Conservation (phyloP, 2,329 filamentous ascomycete genomes). For the Dactylonectria macrodidyma region DNA sequence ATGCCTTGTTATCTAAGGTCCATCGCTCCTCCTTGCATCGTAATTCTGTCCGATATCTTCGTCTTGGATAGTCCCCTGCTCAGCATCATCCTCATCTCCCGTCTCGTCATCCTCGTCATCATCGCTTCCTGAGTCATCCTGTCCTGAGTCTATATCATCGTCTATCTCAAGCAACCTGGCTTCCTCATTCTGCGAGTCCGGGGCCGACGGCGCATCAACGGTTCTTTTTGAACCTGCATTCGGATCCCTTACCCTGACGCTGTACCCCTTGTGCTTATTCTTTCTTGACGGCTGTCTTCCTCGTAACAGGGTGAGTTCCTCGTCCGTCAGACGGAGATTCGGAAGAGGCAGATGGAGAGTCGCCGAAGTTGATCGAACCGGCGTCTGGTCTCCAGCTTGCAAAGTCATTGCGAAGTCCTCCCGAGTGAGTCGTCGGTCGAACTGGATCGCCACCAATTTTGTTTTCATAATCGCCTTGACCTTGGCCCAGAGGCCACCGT, state of each 20-base stretch:
- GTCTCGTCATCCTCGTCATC: conserved; percentile 49
- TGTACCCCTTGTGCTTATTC: conserved; percentile 55
- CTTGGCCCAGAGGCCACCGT: conserved; percentile 85
- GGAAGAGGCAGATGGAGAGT: conserved; percentile 54
- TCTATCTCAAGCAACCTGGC: conserved; percentile 37
- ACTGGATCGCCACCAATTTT: conserved; percentile 81
- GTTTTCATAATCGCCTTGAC: conserved; percentile 89
- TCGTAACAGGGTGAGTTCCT: conserved; percentile 54
- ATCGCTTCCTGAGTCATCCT: conserved; percentile 46
- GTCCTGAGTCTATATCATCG: conserved; percentile 44
- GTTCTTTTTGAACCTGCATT: conserved; percentile 38
- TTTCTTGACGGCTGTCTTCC: conserved; percentile 55
- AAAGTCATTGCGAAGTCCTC: conserved; percentile 55
- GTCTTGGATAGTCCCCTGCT: conserved; percentile 7
- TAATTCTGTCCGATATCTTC: background rate
- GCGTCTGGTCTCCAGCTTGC: conserved; percentile 53
- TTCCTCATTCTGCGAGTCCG: conserved; percentile 45
- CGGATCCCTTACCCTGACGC: conserved; percentile 49
- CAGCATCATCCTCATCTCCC: conserved; percentile 39
- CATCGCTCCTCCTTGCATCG: background rate
- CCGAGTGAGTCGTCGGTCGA: conserved; percentile 64
- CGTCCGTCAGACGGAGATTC: conserved; percentile 54
- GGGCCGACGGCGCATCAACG: conserved; percentile 32
- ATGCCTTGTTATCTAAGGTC: background rate
- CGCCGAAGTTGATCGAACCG: conserved; percentile 48